Evolutionary conservation across 495 filamentous ascomycete genomes (phyloP).

Genomic region (Hypoxylon lienhwacheense): DNA sequence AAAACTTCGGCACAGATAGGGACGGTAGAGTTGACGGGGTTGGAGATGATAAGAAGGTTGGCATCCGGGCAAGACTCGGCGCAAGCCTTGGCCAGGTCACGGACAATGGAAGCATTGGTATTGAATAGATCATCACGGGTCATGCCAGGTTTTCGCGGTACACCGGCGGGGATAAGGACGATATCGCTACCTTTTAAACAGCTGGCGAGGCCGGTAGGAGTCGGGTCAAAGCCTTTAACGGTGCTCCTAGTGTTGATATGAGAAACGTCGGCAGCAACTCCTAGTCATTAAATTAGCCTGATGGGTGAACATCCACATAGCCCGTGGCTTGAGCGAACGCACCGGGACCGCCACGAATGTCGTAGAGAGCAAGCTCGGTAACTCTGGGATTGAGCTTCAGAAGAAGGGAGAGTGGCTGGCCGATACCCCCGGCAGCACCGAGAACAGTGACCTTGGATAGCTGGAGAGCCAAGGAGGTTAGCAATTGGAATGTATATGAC

Average conservation of each 20-base stretch:
- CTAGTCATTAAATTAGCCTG: conserved; percentile 48
- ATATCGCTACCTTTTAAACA: conserved; percentile 85
- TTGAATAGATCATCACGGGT: conserved; percentile 99
- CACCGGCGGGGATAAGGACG: conserved; percentile 96
- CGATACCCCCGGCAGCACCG: conserved; percentile 95
- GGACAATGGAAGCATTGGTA: conserved; percentile 99
- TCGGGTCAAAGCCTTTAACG: conserved; percentile 85
- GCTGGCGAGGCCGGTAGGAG: conserved; percentile 69
- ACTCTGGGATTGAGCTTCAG: conserved; percentile 97
- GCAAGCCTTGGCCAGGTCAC: conserved; percentile 94
- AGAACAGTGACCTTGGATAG: conserved; percentile 95
- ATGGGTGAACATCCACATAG: conserved; percentile 2
- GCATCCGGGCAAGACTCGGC: conserved; percentile 88
- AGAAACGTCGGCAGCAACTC: conserved; percentile 95
- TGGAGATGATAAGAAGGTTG: conserved; percentile 96
- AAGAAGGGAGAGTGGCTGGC: conserved; percentile 94
- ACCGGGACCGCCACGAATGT: conserved; percentile 95
- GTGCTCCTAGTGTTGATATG: conserved; percentile 99
- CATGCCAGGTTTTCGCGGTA: conserved; percentile 99
- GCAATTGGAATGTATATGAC: conserved; percentile 17
- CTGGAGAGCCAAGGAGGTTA: conserved; percentile 52
- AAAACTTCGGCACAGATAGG: conserved; percentile 96
- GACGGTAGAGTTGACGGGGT: conserved; percentile 99
- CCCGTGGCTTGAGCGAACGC: conserved; percentile 39
- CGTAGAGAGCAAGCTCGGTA: conserved; percentile 90